phyloP scores from a whole-genome alignment of 192 early-diverging fungal genomes.

The Diversispora epigaea region DNA sequence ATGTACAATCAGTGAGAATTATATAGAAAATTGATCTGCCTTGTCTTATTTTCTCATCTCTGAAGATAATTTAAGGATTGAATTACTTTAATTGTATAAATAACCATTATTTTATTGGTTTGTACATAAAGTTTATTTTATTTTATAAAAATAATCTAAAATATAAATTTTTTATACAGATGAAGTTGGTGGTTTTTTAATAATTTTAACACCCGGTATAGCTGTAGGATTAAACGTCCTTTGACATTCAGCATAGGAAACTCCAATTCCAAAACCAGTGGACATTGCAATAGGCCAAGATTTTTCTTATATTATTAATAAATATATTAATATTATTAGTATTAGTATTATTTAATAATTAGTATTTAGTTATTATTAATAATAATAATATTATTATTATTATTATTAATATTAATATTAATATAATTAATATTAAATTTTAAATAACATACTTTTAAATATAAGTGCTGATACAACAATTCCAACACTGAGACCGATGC shows the following conservation, averaged over 20 bases:
- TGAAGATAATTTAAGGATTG: too few species aligned
- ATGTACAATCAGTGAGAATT: too few species aligned
- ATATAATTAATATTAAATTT: background rate
- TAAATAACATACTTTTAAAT: conserved; percentile 70
- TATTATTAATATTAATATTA: conserved; percentile 1
- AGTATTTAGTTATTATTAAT: too few species aligned
- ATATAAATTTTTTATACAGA: background rate
- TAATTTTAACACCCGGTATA: conserved; percentile 48
- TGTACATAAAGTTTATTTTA: too few species aligned
- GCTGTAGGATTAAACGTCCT: conserved; percentile 54
- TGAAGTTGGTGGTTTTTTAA: conserved; percentile 6
- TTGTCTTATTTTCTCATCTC: too few species aligned
- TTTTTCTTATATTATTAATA: conserved; percentile 51
- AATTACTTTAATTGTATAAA: too few species aligned
- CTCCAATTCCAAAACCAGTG: conserved; percentile 79
- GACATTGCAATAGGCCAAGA: conserved; percentile 84
- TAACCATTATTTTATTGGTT: too few species aligned
- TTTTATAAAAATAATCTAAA: too few species aligned
- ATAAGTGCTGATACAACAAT: conserved; percentile 83
- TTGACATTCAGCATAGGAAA: conserved; percentile 80
- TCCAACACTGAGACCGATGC: conserved; percentile 79
- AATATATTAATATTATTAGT: too few species aligned
- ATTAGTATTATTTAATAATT: too few species aligned
- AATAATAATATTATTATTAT: too few species aligned
- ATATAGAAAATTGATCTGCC: too few species aligned